Evolutionary conservation across 495 filamentous ascomycete species (phyloP).

Genomic region (Cryomyces minteri): DNA sequence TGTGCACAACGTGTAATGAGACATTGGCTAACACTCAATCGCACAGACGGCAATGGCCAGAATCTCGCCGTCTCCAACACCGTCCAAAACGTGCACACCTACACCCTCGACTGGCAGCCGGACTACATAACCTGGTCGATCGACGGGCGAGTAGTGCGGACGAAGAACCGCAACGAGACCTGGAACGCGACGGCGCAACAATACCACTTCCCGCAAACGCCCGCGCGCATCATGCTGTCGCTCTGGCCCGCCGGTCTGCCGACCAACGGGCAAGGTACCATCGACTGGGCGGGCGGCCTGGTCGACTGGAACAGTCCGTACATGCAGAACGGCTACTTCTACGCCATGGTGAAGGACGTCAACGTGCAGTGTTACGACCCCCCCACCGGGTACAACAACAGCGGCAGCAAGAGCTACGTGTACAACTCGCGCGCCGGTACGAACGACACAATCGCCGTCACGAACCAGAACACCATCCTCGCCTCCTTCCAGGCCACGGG

Average conservation of each 20-base stretch:
- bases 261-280: conserved; percentile 65
- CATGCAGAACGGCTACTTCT: conserved; percentile 84
- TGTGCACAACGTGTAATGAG: not conserved
- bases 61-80: conserved; percentile 62
- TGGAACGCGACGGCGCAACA: conserved; percentile 69
- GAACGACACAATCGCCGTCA: conserved; percentile 58
- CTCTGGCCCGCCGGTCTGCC: conserved; percentile 84
- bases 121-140: conserved; percentile 72
- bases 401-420: conserved; percentile 49
- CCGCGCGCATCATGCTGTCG: conserved; percentile 82
- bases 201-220: conserved; percentile 84
- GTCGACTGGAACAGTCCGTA: conserved; percentile 75
- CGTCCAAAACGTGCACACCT: conserved; percentile 66
- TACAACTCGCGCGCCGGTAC: conserved; percentile 47
- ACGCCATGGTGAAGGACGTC: conserved; percentile 60
- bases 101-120: conserved; percentile 85
- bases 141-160: conserved; percentile 59
- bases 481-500: conserved; percentile 65
- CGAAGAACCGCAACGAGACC: conserved; percentile 53
- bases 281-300: conserved; percentile 77
- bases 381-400: conserved; percentile 38
- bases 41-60: conserved; percentile 46
- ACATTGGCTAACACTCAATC: conserved; percentile 8
- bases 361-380: conserved; percentile 71
- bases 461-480: conserved; percentile 58